Percentiles rank a stretch among this genome's conserved stretches.
Conservation (phyloP, 2,329 filamentous ascomycete species). For the Simplicillium sp. region DNA sequence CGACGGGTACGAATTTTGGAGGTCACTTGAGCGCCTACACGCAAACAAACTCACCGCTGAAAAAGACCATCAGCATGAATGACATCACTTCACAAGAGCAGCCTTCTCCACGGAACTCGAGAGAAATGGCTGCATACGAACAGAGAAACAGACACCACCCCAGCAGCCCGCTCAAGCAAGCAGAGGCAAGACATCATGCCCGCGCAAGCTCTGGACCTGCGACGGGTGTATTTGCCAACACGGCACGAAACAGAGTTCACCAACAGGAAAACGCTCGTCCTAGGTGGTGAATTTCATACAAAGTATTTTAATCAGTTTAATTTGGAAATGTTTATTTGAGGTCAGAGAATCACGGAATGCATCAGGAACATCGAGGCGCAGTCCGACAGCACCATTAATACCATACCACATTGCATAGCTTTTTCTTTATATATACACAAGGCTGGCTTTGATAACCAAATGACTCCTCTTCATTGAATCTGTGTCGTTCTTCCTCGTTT, state of each 20-base stretch:
- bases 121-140: constrained; percentile 51
- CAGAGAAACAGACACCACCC: constrained; percentile 28
- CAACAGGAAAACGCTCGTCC: neutral
- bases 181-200: constrained; percentile 10
- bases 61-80: constrained; percentile 61
- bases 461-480: too few species aligned
- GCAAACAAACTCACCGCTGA: constrained; percentile 73
- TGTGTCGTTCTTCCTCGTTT: too few species aligned
- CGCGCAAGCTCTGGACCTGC: too few species aligned
- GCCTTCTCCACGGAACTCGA: constrained; percentile 46
- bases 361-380: too few species aligned
- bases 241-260: neutral
- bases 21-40: constrained; percentile 34
- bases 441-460: too few species aligned
- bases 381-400: too few species aligned
- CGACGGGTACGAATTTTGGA: constrained; percentile 7
- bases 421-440: too few species aligned
- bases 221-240: neutral
- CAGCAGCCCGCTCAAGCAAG: constrained; percentile 30
- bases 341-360: too few species aligned
- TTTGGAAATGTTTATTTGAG: neutral
- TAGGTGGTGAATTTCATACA: neutral
- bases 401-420: too few species aligned
- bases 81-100: constrained; percentile 36
- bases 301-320: neutral